A percentile compares a stretch with the other conserved stretches of the same genome.
Evolutionary conservation across 768 basidiomycete species (phyloP).

Genomic region (Punctularia strigosozonata): DNA sequence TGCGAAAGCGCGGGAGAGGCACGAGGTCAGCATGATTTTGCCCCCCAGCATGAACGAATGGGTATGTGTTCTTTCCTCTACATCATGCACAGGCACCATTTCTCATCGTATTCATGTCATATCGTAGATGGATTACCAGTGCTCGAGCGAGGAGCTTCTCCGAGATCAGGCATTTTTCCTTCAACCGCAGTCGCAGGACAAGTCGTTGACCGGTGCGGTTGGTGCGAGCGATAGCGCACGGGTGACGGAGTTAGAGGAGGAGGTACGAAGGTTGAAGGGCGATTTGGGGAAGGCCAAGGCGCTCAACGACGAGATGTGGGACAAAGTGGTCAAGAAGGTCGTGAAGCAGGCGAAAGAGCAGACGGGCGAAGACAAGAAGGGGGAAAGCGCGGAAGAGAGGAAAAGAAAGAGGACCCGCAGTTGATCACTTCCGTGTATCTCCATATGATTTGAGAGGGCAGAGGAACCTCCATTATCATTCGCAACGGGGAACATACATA

Average conservation of each 20-base stretch:
- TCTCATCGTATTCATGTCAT: neutral
- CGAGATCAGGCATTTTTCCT: constrained; percentile 61
- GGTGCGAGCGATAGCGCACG: constrained; percentile 24
- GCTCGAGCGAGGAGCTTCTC: constrained; percentile 43
- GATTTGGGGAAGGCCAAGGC: constrained; percentile 77
- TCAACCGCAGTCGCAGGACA: constrained; percentile 28
- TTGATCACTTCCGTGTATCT: too few species aligned
- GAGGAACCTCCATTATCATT: too few species aligned
- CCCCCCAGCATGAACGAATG: constrained; percentile 34
- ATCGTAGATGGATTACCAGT: constrained; percentile 12
- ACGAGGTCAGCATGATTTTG: constrained; percentile 58
- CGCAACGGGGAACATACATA: too few species aligned
- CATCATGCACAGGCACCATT: constrained; percentile 2
- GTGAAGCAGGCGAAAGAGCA: constrained; percentile 24
- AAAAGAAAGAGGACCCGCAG: constrained; percentile 6
- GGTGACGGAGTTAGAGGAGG: constrained; percentile 58
- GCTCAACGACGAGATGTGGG: constrained; percentile 95
- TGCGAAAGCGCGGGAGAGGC: constrained; percentile 48
- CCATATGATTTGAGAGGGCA: too few species aligned
- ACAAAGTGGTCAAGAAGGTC: constrained; percentile 59
- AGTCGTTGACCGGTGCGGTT: neutral
- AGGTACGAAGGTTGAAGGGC: constrained; percentile 51
- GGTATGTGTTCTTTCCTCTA: constrained; percentile 2
- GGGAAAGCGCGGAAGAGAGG: constrained; percentile 5
- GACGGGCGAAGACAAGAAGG: constrained; percentile 8